Conservation (phyloP, 495 filamentous ascomycete species). For the Lichina pygmaea region DNA sequence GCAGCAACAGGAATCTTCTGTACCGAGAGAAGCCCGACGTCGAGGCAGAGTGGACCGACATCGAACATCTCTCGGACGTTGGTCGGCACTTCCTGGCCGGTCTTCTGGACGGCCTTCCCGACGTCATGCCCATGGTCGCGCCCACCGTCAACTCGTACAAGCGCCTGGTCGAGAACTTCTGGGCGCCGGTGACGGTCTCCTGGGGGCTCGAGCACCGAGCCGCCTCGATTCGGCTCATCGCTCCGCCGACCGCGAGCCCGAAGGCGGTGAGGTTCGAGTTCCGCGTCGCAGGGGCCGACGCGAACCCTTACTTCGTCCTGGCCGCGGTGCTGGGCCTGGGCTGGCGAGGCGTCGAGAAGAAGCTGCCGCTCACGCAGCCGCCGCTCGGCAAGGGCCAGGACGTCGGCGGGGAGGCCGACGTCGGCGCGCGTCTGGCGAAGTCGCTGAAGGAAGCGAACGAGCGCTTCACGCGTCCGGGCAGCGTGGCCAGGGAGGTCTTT, state of each 20-base stretch:
- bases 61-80: conserved; percentile 57
- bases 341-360: conserved; percentile 74
- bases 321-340: conserved; percentile 63
- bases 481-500: conserved; percentile 73
- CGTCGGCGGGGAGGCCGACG: conserved; percentile 38
- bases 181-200: conserved; percentile 90
- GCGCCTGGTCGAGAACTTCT: conserved; percentile 92
- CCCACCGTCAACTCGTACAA: conserved; percentile 96
- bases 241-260: conserved; percentile 55
- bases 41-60: conserved; percentile 38
- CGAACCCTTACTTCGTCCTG: conserved; percentile 75
- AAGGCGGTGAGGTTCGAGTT: conserved; percentile 82
- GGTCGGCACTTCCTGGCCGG: conserved; percentile 89
- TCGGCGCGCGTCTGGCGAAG: conserved; percentile 51
- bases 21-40: conserved; percentile 41
- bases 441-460: conserved; percentile 56
- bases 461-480: conserved; percentile 42
- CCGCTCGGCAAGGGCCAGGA: conserved; percentile 65
- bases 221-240: conserved; percentile 70
- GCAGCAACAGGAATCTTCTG: conserved; percentile 71
- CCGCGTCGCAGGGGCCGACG: conserved; percentile 70
- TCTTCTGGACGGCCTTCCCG: conserved; percentile 62
- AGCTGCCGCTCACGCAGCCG: conserved; percentile 54
- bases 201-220: conserved; percentile 93
- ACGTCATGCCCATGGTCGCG: conserved; percentile 85